Evolutionary conservation across 805 yeast species (phyloP).

Genomic region (Starmerella lactis-condensi): DNA sequence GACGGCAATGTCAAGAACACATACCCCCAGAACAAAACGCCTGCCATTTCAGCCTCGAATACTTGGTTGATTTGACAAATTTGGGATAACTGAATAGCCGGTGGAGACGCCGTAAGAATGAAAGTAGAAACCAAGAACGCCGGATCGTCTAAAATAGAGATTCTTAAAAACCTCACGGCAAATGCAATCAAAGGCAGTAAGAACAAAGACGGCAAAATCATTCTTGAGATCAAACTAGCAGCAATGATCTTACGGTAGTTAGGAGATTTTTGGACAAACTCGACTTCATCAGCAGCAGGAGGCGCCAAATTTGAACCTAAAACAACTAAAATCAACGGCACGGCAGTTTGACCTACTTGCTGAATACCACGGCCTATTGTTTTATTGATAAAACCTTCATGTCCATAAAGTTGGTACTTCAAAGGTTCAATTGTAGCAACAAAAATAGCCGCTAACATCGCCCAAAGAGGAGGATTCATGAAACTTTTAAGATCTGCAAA

Average conservation of each 20-base stretch:
- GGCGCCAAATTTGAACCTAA: constrained; percentile 45
- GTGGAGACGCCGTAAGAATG: constrained; percentile 42
- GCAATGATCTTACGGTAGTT: constrained; percentile 30
- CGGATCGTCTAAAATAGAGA: constrained; percentile 35
- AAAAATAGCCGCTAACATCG: constrained; percentile 41
- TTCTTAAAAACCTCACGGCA: constrained; percentile 33
- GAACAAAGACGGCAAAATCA: constrained; percentile 40
- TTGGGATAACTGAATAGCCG: constrained; percentile 50
- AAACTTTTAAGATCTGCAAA: constrained; percentile 19
- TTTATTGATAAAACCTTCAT: constrained; percentile 30
- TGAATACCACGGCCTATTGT: constrained; percentile 36
- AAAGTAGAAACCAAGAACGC: constrained; percentile 42
- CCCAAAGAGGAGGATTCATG: constrained; percentile 51
- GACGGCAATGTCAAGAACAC: constrained; percentile 42
- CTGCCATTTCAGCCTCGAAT: constrained; percentile 46
- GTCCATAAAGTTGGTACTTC: constrained; percentile 29
- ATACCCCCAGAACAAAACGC: constrained; percentile 50
- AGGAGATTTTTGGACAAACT: constrained; percentile 15
- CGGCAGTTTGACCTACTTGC: constrained; percentile 40
- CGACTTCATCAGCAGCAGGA: constrained; percentile 29
- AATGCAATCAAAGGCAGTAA: constrained; percentile 36
- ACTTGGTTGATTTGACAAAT: constrained; percentile 43
- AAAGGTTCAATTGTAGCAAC: constrained; percentile 38
- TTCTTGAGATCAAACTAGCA: constrained; percentile 38
- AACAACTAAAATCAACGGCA: constrained; percentile 42